A percentile compares a stretch with the other conserved stretches of the same genome.
phyloP scores from a whole-genome alignment of 345 rosid species.

The Salix arbutifolia region DNA sequence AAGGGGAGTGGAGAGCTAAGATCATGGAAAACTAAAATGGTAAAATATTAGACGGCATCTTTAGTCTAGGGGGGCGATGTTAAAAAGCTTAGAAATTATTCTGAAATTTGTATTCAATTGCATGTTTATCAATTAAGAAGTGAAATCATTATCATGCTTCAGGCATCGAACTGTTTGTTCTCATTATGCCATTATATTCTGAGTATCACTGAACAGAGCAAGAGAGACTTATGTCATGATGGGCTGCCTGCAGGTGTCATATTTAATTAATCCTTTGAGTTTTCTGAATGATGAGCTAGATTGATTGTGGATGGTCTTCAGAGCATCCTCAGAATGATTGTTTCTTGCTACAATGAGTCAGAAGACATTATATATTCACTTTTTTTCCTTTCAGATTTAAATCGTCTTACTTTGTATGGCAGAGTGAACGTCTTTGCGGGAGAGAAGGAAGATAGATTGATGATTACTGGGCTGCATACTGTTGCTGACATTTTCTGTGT shows the following conservation, averaged over 20 bases:
- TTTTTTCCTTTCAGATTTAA: not conserved
- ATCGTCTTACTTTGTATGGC: slow-evolving; percentile 27
- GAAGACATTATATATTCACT: slow-evolving; percentile 2
- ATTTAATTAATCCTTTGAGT: not conserved
- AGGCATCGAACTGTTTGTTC: not conserved
- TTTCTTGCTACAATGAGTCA: slow-evolving; percentile 10
- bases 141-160: not conserved
- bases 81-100: not conserved
- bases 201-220: not conserved
- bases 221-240: not conserved
- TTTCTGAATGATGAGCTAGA: not conserved
- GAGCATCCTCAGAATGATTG: not conserved
- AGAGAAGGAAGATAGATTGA: slow-evolving; percentile 68
- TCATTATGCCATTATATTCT: slow-evolving; percentile 3
- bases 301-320: not conserved
- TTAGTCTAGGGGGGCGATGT: not conserved
- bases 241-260: not conserved
- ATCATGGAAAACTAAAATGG: not conserved
- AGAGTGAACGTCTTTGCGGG: slow-evolving; percentile 77
- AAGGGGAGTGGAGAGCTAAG: not conserved
- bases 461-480: slow-evolving; percentile 85
- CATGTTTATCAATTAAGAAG: not conserved
- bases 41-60: not conserved
- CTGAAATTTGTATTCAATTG: not conserved
- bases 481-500: slow-evolving; percentile 95